Base-by-base conservation (phyloP, 1,284 basidiomycete genomes). In the Naganishia cerealis region DNA sequence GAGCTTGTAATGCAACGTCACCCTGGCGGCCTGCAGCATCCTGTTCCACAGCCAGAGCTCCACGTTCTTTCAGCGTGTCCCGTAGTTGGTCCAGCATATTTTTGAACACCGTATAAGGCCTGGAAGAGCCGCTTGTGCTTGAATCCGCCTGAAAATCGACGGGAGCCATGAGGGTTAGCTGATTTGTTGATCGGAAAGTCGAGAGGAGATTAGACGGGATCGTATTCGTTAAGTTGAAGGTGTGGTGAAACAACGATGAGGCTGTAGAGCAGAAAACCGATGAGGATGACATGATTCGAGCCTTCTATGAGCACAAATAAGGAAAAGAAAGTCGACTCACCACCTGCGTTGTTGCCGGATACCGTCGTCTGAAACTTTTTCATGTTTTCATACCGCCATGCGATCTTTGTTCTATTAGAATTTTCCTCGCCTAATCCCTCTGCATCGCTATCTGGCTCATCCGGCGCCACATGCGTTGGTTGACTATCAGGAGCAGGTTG, bases 341-440 rank as follows among this genome's bases (percentile, higher is more conserved):
- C 57, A 24, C 58, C 57, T 5, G 57, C 18, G n/a, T 55, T 59
- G 18, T 43, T 56, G 42, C 62, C 42, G 4, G 63, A 39, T 21
- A 95, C 87, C 1, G 91, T 93, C 1, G 93, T 96, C 80, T 90
- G 87, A 79, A 95, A 95, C 79, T 86, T 88, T 80, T 89, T 91
- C 90, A 96, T 90, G 70, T 87, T 85, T 75, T 92, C 90, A 79
- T 99, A 99, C 75, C 95, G 85, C 91, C 95, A 99, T 46, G 95
- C 95, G 75, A 97, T 96, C 81, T 90, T 84, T 81, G 65, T 80
- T 76, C 67, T 70, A 55, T 67, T 85, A 66, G 82, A 82, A 53
- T 81, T 83, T 55, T 81, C 80, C 33, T 82, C 80, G 1, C 74
- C 74, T 36, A 69, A 74, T 52, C 66, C 81, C 88, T 83, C 83